Base-by-base conservation (phyloP, 495 filamentous ascomycete genomes). In the Penicillium manginii region DNA sequence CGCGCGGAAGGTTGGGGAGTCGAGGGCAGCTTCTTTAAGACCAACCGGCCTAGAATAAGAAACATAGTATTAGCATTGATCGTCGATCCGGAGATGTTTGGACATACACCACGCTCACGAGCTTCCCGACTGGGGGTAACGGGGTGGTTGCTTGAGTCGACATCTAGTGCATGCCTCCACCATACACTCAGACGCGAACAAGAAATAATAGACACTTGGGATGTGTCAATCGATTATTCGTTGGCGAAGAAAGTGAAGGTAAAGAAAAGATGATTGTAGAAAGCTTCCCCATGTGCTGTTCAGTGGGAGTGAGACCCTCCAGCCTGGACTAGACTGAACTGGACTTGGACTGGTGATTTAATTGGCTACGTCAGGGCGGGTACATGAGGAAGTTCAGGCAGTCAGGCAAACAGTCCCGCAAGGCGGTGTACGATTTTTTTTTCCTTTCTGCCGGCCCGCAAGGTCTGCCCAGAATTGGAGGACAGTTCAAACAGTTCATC, bases 1-100 rank as follows among this genome's bases (percentile, higher is more conserved):
- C 32, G 92, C 90, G 58, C 94, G 89, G 73, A 98, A 98, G 37
- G 93, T 96, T 21, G 94, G 94, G 3, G 91, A 94, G 74, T 98
- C 94, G 74, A 97, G 88, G 29, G 92, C 90, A 48, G 94, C 94
- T 83, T 98, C 94, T 79, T 91, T 92, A 55, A 97, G 82, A 47
- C 85, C 84, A 29, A 98, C 96, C n/a, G 94, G 93, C 52, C 87
- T 90, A 55, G 17, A 52, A 10, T 37, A 29, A 61, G 46, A 18
- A 9, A 43, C 42, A 26, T 17, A 17, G 14, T 3, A 39, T 71
- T 52, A 74, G 64, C 49, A 66, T 58, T 58, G 46, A 35, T 11
- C 17, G 18, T 57, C n/a, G 10, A 4, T 14, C 17, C 4, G 32
- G 26, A 48, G 10, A 15, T 14, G 7, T 48, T 10, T 5, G 14